phyloP scores from a whole-genome alignment of 345 rosid genomes.

The Lagerstroemia speciosa region DNA sequence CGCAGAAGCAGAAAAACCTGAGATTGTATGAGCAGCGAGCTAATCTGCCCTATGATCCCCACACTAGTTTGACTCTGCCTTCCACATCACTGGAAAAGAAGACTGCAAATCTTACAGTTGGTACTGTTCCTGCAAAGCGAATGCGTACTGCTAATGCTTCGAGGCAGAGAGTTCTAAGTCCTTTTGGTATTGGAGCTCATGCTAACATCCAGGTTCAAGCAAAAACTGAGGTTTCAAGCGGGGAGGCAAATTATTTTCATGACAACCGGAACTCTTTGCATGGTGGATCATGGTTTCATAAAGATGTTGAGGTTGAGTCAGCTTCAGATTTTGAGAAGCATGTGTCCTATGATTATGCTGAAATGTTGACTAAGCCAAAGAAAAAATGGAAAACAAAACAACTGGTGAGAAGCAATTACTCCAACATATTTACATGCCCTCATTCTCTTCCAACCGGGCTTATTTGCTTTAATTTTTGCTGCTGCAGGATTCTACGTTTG shows the following conservation, averaged over 20 bases:
- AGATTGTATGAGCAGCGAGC: constrained; percentile 55
- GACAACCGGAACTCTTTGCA: constrained; percentile 82
- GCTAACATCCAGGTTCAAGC: constrained; percentile 39
- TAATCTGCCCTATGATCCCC: constrained; percentile 47
- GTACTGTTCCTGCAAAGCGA: constrained; percentile 82
- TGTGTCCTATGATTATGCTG: constrained; percentile 59
- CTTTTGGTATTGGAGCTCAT: constrained; percentile 47
- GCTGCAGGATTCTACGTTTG: constrained; percentile 71
- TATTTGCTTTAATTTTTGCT: constrained; percentile 17
- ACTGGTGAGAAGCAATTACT: constrained; percentile 28
- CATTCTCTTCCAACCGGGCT: constrained; percentile 11
- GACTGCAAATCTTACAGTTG: constrained; percentile 45
- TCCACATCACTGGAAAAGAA: constrained; percentile 51
- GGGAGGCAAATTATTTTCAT: constrained; percentile 91
- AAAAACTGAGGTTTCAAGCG: constrained; percentile 92
- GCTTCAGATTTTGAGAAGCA: constrained; percentile 58
- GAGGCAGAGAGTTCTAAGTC: constrained; percentile 67
- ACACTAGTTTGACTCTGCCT: constrained; percentile 40
- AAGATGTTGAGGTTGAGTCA: constrained; percentile 78
- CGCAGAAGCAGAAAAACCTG: constrained; percentile 51
- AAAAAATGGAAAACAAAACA: constrained; percentile 89
- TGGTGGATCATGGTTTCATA: constrained; percentile 64
- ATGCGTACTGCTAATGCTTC: constrained; percentile 84
- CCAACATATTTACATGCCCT: background rate
- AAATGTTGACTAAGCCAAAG: constrained; percentile 69